These are phyloP conservation scores for Biscogniauxia sp. DNA, from an alignment of 2,329 filamentous ascomycete species.

Conservation along the genomic window DNA sequence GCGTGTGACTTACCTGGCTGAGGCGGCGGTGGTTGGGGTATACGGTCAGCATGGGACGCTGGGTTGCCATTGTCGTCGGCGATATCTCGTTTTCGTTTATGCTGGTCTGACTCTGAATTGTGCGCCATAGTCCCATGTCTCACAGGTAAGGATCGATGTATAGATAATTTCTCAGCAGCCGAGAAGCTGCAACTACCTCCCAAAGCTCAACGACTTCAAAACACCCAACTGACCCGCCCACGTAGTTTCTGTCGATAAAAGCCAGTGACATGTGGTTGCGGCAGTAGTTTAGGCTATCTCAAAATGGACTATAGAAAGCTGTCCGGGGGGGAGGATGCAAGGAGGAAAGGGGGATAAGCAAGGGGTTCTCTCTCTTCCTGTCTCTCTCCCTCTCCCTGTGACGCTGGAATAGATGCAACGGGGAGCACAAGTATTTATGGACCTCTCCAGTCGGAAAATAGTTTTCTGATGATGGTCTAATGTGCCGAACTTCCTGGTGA, in stretches of 20 bases:
- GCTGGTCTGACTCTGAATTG: conserved; percentile 39
- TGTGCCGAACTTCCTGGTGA: background rate
- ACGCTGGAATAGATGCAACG: background rate
- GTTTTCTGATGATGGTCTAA: background rate
- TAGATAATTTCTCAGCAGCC: conserved; percentile 12
- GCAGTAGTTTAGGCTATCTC: background rate
- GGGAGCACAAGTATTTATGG: background rate
- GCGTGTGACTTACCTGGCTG: conserved; percentile 42
- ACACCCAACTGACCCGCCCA: conserved; percentile 24
- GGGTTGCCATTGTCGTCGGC: conserved; percentile 43
- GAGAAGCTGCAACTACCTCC: conserved; percentile 19
- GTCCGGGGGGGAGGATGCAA: too few species aligned
- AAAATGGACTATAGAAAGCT: background rate
- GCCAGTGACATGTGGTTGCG: background rate
- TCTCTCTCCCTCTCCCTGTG: too few species aligned
- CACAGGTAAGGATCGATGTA: conserved; percentile 17
- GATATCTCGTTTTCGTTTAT: conserved; percentile 48
- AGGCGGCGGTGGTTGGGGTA: conserved; percentile 43
- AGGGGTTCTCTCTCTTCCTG: too few species aligned
- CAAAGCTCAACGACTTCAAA: conserved; percentile 19
- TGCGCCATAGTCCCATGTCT: conserved; percentile 40
- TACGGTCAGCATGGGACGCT: conserved; percentile 37
- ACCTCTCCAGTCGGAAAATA: background rate
- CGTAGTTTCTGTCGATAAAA: background rate
- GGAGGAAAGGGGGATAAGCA: background rate